A percentile compares a stretch with the other conserved stretches of the same genome.
These are phyloP conservation scores for Penicillium sp. DNA, from an alignment of 2,329 filamentous ascomycete species.

Conservation along the genomic window DNA sequence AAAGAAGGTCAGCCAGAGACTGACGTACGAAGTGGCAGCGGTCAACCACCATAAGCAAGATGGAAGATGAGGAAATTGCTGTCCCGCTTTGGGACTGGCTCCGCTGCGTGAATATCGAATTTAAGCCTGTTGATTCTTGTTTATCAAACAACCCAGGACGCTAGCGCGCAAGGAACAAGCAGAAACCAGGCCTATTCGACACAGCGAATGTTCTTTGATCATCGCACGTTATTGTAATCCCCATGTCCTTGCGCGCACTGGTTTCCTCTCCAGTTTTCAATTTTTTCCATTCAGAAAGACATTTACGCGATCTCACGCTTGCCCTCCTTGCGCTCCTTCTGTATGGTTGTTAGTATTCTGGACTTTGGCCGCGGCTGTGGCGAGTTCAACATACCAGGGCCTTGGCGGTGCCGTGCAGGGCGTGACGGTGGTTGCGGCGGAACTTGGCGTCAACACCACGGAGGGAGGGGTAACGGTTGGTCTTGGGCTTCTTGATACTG, in stretches of 20 bases:
- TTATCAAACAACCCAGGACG: constrained; percentile 26
- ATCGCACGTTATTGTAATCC: constrained; percentile 34
- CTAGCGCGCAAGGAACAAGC: constrained; percentile 26
- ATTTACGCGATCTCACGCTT: constrained; percentile 83
- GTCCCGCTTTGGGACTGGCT: constrained; percentile 17
- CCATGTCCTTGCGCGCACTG: constrained; percentile 35
- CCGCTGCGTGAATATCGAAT: constrained; percentile 26
- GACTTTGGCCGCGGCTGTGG: neutral
- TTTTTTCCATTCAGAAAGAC: constrained; percentile 26
- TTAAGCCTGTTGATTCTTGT: constrained; percentile 31
- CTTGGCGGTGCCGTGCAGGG: constrained; percentile 97
- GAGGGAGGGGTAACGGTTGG: constrained; percentile 96
- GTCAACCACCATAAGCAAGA: constrained; percentile 1
- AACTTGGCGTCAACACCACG: constrained; percentile 99
- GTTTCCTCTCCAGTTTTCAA: constrained; percentile 31
- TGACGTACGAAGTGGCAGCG: constrained; percentile 1
- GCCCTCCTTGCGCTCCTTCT: constrained; percentile 98
- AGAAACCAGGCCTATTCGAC: constrained; percentile 30
- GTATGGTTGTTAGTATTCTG: constrained; percentile 40
- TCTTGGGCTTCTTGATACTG: constrained; percentile 99
- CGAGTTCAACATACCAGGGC: constrained; percentile 74
- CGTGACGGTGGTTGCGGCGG: constrained; percentile 99
- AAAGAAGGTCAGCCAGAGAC: neutral
- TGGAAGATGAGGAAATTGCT: constrained; percentile 6
- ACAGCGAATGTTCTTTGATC: constrained; percentile 31